Conservation (phyloP, 176 grass and related monocot genomes). For the Alopecurus myosuroides region DNA sequence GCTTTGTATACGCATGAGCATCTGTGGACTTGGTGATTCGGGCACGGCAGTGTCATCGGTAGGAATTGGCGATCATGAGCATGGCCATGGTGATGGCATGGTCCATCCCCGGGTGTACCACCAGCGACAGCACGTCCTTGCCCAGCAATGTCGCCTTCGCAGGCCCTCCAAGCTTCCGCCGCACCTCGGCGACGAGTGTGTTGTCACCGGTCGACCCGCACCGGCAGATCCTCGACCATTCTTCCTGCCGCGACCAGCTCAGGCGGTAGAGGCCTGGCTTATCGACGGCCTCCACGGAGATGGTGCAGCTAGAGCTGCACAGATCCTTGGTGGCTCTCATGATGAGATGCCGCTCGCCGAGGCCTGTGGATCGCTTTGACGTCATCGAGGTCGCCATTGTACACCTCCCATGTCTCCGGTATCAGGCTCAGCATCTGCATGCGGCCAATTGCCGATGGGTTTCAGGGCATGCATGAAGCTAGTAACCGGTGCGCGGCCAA, state of each 20-base stretch:
- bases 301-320: conserved; percentile 35
- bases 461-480: neutral
- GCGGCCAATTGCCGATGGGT: neutral
- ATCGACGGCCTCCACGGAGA: neutral
- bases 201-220: neutral
- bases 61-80: conserved; percentile 56
- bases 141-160: conserved; percentile 35
- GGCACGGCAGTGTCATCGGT: conserved; percentile 4
- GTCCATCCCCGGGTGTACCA: conserved; percentile 45
- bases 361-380: neutral
- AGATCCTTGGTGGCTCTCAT: conserved; percentile 47
- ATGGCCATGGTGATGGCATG: conserved; percentile 54
- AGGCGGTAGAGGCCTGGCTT: conserved; percentile 8
- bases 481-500: neutral
- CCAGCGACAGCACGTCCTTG: conserved; percentile 51
- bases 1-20: neutral
- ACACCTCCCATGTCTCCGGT: conserved; percentile 56
- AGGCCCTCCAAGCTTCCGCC: conserved; percentile 33
- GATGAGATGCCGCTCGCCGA: neutral
- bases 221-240: conserved; percentile 24
- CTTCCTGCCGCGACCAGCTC: conserved; percentile 40
- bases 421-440: conserved; percentile 48
- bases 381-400: conserved; percentile 37
- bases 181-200: conserved; percentile 41
- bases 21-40: neutral